Percentiles rank a stretch among this genome's conserved stretches.
Conservation (phyloP, 495 filamentous ascomycete genomes). For the Podospora sp. region DNA sequence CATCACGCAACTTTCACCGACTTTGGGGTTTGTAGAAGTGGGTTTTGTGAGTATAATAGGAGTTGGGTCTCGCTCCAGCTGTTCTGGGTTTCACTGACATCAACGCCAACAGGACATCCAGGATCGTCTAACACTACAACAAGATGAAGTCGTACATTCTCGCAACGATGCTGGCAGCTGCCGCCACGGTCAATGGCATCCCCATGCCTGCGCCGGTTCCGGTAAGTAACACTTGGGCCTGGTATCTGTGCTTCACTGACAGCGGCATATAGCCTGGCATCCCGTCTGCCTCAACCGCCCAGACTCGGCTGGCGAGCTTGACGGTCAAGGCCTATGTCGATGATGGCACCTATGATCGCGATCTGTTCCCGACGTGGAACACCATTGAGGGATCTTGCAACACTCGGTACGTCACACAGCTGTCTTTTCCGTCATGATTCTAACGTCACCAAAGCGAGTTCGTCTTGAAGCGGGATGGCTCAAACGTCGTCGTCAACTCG, state of each 20-base stretch:
- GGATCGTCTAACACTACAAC: background rate
- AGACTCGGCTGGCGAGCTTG: constrained; percentile 55
- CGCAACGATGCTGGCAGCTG: constrained; percentile 26
- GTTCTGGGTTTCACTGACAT: background rate
- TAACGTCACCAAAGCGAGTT: constrained; percentile 52
- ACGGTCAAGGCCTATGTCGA: constrained; percentile 57
- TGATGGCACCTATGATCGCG: constrained; percentile 59
- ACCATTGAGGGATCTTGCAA: constrained; percentile 64
- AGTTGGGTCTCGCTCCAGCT: background rate
- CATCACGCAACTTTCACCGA: background rate
- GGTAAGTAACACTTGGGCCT: constrained; percentile 24
- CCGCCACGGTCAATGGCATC: constrained; percentile 27
- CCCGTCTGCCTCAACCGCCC: constrained; percentile 56
- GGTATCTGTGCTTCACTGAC: background rate
- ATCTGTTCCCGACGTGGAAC: constrained; percentile 70
- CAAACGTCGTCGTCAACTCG: constrained; percentile 50
- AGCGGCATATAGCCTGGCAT: constrained; percentile 56
- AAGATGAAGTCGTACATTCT: constrained; percentile 34
- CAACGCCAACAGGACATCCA: background rate
- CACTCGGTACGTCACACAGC: constrained; percentile 35
- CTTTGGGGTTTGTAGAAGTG: background rate
- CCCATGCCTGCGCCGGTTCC: constrained; percentile 41
- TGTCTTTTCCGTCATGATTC: background rate
- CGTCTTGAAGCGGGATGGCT: constrained; percentile 71
- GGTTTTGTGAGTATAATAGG: background rate